Evolutionary conservation across 2,329 filamentous ascomycete genomes (phyloP).

Genomic region (Aspergillus sergii): DNA sequence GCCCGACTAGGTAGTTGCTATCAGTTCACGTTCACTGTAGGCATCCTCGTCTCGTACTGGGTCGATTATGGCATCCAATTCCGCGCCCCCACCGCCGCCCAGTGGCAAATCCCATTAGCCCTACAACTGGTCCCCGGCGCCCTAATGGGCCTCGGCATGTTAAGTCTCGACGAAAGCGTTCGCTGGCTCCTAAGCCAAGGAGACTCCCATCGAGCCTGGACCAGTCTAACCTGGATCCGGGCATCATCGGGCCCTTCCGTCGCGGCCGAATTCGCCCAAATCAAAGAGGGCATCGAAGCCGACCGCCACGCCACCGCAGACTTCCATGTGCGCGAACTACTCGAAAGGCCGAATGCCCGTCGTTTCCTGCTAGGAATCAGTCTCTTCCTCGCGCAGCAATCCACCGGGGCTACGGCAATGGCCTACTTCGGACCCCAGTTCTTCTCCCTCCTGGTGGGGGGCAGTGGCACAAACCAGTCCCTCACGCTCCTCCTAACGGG

Average conservation of each 20-base stretch:
- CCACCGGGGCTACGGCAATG: slow-evolving; percentile 58
- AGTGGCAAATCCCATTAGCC: slow-evolving; percentile 61
- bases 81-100: slow-evolving; percentile 34
- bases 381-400: slow-evolving; percentile 56
- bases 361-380: slow-evolving; percentile 48
- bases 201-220: slow-evolving; percentile 49
- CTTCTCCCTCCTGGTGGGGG: slow-evolving; percentile 53
- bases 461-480: slow-evolving; percentile 38
- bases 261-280: slow-evolving; percentile 53
- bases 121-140: slow-evolving; percentile 54
- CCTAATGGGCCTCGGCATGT: slow-evolving; percentile 52
- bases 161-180: slow-evolving; percentile 53
- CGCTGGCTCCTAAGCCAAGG: slow-evolving; percentile 54
- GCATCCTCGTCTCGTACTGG: slow-evolving; percentile 58
- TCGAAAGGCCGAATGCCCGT: slow-evolving; percentile 49
- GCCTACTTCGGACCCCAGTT: slow-evolving; percentile 60
- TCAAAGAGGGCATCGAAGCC: slow-evolving; percentile 49
- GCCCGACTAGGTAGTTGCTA: slow-evolving; percentile 55
- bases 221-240: slow-evolving; percentile 56
- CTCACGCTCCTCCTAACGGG: slow-evolving; percentile 55
- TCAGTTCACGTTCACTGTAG: slow-evolving; percentile 54
- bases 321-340: slow-evolving; percentile 48
- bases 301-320: slow-evolving; percentile 50
- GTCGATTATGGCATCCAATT: slow-evolving; percentile 51
- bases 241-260: slow-evolving; percentile 42